phyloP scores from a whole-genome alignment of 805 yeast genomes.

The Teunomyces cretensis region DNA sequence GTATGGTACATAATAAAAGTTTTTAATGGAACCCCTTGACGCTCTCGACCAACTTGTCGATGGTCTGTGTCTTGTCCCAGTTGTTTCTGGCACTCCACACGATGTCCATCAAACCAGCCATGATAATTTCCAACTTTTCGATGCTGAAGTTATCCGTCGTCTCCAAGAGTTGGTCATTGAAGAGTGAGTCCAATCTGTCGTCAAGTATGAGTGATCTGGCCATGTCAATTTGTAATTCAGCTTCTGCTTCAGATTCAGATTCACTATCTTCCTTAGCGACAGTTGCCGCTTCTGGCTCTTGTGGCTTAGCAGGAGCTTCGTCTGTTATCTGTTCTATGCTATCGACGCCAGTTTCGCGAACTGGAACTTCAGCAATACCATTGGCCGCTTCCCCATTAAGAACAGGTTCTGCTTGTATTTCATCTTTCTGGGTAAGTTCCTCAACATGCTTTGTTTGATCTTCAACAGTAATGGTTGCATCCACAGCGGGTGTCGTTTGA shows the following conservation, averaged over 20 bases:
- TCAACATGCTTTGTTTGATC: not conserved
- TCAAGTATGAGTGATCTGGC: slow-evolving; percentile 50
- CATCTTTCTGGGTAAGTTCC: too few species aligned
- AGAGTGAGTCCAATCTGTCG: slow-evolving; percentile 18
- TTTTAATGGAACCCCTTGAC: slow-evolving; percentile 4
- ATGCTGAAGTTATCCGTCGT: slow-evolving; percentile 35
- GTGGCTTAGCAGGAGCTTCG: not conserved
- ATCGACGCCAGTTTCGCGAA: not conserved
- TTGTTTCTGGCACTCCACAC: slow-evolving; percentile 65
- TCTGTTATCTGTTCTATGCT: too few species aligned
- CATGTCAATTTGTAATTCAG: slow-evolving; percentile 44
- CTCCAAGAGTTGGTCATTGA: slow-evolving; percentile 24
- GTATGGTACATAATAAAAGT: slow-evolving; percentile 2
- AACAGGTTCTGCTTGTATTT: too few species aligned
- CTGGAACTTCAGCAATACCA: not conserved
- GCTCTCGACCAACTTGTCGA: slow-evolving; percentile 28
- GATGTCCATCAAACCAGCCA: slow-evolving; percentile 67
- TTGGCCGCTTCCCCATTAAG: not conserved
- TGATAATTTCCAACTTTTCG: slow-evolving; percentile 41
- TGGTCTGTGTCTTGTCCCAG: slow-evolving; percentile 43
- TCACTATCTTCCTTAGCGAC: not conserved
- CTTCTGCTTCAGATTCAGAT: slow-evolving; percentile 38
- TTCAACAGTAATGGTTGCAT: not conserved
- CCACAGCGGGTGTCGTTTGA: too few species aligned
- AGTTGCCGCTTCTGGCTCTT: not conserved